Evolutionary conservation across 257 asterid genomes (phyloP).

Genomic region (Cynanchum wilfordii): DNA sequence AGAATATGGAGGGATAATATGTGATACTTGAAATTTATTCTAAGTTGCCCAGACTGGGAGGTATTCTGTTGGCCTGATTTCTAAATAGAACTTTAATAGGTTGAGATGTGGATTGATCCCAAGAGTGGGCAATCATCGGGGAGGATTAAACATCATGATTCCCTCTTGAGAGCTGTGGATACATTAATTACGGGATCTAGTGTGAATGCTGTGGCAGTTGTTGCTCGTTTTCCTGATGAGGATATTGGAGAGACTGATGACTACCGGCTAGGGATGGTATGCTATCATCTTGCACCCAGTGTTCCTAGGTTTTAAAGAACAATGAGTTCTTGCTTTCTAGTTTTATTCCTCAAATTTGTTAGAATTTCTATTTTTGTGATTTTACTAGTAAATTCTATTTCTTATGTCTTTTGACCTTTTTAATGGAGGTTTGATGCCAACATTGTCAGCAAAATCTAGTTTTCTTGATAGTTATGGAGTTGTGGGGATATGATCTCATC

Average conservation of each 20-base stretch:
- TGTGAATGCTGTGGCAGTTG: constrained; percentile 78
- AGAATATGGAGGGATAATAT: background rate
- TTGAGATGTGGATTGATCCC: constrained; percentile 80
- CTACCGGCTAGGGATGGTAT: constrained; percentile 73
- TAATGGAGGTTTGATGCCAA: background rate
- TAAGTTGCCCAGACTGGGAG: background rate
- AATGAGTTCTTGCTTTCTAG: background rate
- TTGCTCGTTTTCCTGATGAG: constrained; percentile 91
- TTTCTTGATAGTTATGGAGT: background rate
- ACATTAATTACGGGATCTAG: constrained; percentile 41
- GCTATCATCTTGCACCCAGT: constrained; percentile 4
- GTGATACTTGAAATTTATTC: background rate
- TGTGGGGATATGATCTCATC: background rate
- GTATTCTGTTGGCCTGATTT: background rate
- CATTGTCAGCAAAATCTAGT: background rate
- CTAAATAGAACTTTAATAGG: constrained; percentile 27
- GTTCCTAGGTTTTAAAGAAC: background rate
- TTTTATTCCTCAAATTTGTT: background rate
- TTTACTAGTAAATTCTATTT: background rate
- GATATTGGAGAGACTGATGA: constrained; percentile 51
- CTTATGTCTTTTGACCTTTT: background rate
- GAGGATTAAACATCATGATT: constrained; percentile 67
- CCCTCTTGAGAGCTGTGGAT: constrained; percentile 72
- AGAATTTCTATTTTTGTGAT: background rate
- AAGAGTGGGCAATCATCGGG: constrained; percentile 80